Conservation (phyloP, 106 monocot genomes). For the Chionographis japonica region DNA sequence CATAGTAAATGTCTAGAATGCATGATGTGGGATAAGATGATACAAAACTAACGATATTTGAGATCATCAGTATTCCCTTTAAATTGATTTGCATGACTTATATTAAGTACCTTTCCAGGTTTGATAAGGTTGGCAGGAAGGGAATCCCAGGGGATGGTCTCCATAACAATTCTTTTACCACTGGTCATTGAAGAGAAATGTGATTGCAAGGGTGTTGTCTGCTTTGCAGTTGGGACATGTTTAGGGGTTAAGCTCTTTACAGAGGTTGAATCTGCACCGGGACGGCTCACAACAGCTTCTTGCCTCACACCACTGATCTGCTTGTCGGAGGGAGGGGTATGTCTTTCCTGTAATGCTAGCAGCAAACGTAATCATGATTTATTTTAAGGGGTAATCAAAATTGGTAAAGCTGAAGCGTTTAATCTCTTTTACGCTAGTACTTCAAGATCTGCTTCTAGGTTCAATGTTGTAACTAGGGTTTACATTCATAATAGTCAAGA, state of each 20-base stretch:
- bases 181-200: slow-evolving; percentile 21
- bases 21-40: no score
- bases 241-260: slow-evolving; percentile 17
- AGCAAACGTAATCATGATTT: slow-evolving; percentile 21
- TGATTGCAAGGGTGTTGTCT: slow-evolving; percentile 6
- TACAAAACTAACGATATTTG: no score
- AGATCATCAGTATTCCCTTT: no score
- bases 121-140: slow-evolving; percentile 70
- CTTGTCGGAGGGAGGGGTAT: slow-evolving; percentile 9
- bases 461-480: no score
- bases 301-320: slow-evolving; percentile 10
- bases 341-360: slow-evolving; percentile 45
- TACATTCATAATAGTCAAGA: no score
- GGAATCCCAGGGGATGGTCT: slow-evolving; percentile 53
- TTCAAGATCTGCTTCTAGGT: no score
- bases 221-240: slow-evolving; percentile 15
- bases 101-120: slow-evolving; percentile 60
- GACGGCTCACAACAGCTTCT: slow-evolving; percentile 11
- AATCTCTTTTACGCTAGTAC: no score
- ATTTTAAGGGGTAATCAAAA: not conserved
- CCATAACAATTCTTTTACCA: slow-evolving; percentile 35
- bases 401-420: no score
- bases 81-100: not conserved
- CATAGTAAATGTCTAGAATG: no score
- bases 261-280: slow-evolving; percentile 11